Conservation (phyloP, 805 yeast genomes). For the Naumovozyma baii region DNA sequence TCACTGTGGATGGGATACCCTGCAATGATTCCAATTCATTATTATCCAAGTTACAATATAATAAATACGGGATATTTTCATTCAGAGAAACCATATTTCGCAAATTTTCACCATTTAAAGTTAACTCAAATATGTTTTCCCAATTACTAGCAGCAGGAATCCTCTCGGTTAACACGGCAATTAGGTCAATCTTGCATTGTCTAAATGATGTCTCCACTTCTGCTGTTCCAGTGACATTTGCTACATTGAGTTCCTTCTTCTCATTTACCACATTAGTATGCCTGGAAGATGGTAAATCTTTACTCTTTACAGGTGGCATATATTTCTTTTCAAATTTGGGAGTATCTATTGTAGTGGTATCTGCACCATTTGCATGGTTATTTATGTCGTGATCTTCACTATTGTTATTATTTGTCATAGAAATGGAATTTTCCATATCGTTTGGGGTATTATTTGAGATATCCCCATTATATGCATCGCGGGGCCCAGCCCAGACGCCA, state of each 20-base stretch:
- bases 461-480: conserved; percentile 4
- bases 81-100: conserved; percentile 15
- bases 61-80: conserved; percentile 17
- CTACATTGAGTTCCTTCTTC: neutral
- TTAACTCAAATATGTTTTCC: conserved; percentile 9
- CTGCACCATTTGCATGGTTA: neutral
- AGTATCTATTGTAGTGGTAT: neutral
- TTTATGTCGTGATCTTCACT: neutral
- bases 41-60: conserved; percentile 11
- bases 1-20: conserved; percentile 12
- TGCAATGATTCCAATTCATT: conserved; percentile 17
- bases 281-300: too few species aligned
- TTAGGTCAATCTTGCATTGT: conserved; percentile 15
- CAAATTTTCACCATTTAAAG: conserved; percentile 7
- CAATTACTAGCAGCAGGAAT: conserved; percentile 4
- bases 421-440: conserved; percentile 9
- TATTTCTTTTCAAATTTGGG: neutral
- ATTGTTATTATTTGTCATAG: conserved; percentile 6
- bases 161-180: conserved; percentile 17
- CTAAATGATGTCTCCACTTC: conserved; percentile 18
- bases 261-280: too few species aligned
- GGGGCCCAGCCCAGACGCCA: conserved; percentile 22
- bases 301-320: too few species aligned
- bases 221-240: too few species aligned
- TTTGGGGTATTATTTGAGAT: neutral